Evolutionary conservation across 192 early-diverging fungal genomes (phyloP), one percentile per base, ranked within the genome.

Genomic region (Coemansia sp.): DNA sequence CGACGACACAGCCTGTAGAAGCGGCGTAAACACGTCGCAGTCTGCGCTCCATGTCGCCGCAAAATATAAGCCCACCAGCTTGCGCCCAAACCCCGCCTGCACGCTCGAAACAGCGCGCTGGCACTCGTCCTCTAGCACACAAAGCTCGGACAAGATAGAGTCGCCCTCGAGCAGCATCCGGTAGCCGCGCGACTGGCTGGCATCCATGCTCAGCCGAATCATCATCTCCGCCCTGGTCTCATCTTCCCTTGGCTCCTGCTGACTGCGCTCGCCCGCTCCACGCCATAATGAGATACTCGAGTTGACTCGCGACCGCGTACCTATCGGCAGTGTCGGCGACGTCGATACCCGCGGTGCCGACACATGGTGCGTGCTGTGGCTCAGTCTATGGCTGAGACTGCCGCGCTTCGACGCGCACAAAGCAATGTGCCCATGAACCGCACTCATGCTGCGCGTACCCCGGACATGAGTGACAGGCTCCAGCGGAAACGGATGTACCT

Each of bases 41-140:
- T 82, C 80, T 18, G 80, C 75, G 61, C 80, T 82, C 80, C 80
- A 82, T 24, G 80, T 74, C 3, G 80, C 80, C n/a, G 72, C 80
- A 77, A 82, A 82, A 41, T 82, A 82, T 46, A 82, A 41, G 5
- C 51, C 75, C 9, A 82, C 59, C 16, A 82, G 69, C 63, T 74
- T 77, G 18, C 44, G 34, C 31, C 72, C 69, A 51, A 82, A 68
- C 22, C 72, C 69, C 11, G 75, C 75, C 38, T 71, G 75, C 34
- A 71, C 46, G 10, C 71, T 59, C 38, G 71, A 64, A 6, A 77
- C 75, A 5, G 70, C 51, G 55, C 72, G 75, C 72, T 82, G 80
- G 55, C 68, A 51, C 63, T 82, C 80, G 72, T 82, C 72, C 63
- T 82, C 75, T 12, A 82, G 69, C 44, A 77, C 61, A 10, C 69